Evolutionary conservation across 2,329 filamentous ascomycete species (phyloP).

Genomic region (Eutypella sp.): DNA sequence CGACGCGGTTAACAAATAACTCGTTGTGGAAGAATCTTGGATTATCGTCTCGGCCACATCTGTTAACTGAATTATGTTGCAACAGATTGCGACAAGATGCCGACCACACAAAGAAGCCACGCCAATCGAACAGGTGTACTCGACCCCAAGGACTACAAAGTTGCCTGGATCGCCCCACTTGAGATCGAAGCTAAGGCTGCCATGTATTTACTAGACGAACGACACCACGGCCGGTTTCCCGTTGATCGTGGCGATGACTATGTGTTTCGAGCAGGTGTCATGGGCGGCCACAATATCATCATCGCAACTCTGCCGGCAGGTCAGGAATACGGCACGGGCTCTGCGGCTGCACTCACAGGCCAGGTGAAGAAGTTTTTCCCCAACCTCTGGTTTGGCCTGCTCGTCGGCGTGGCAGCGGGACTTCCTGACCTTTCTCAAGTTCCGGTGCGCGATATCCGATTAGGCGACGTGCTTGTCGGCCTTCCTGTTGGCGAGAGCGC

Average conservation of each 20-base stretch:
- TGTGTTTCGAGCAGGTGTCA: constrained; percentile 25
- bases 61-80: too few species aligned
- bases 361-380: constrained; percentile 24
- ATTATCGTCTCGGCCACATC: too few species aligned
- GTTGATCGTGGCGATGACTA: constrained; percentile 17
- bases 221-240: background rate
- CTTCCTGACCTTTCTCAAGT: too few species aligned
- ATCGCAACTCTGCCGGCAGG: constrained; percentile 24
- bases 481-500: constrained; percentile 9
- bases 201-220: background rate
- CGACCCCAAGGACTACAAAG: background rate
- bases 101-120: too few species aligned
- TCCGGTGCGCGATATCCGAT: constrained; percentile 21
- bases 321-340: constrained; percentile 19
- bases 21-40: too few species aligned
- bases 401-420: constrained; percentile 30
- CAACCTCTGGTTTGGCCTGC: constrained; percentile 21
- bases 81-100: too few species aligned
- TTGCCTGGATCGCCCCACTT: background rate
- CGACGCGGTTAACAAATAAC: too few species aligned
- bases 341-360: constrained; percentile 19
- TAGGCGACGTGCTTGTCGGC: constrained; percentile 30
- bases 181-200: background rate
- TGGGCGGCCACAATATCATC: constrained; percentile 31
- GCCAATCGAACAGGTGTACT: too few species aligned